Base-by-base conservation (phyloP, 2,329 filamentous ascomycete genomes). In the Pseudopyricularia cyperi region DNA sequence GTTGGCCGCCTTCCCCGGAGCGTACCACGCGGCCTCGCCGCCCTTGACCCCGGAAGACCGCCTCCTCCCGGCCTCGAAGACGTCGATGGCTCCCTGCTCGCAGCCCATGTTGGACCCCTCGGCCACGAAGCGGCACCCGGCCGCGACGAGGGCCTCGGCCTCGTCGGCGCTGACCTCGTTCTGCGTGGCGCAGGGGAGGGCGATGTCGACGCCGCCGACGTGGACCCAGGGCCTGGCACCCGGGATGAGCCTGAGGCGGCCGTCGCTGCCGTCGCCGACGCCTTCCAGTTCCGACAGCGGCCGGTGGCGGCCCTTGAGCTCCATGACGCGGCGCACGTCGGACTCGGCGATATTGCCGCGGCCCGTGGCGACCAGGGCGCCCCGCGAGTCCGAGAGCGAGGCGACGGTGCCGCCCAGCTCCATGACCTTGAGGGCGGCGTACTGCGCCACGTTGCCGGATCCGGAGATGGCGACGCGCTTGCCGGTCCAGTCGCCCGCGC, bases 101-200 rank as follows among this genome's bases (percentile, higher is more conserved):
- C 89, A 96, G 58, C 93, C 93, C 93, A 98, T 97, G 82, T 97
- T 97, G 72, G 86, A 93, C 53, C 93, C 93, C 74, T 98, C 93
- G 54, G 93, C 93, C 59, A 97, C 84, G 75, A 89, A 94, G 67
- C 84, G 81, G 65, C 78, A 79, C 59, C 91, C 91, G 54, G 78
- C 79, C 49, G 77, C 77, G 54, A 96, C 80, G 46, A 97, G 80
- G 17, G 79, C 82, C 73, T 88, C 75, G 51, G 90, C 93, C 76
- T 98, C 93, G 62, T 93, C 89, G 66, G 83, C 82, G 65, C 80
- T 89, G 64, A 98, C 89, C 74, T 98, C 93, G 76, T 98, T 98
- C 78, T 98, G 90, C 55, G 93, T 97, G 39, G 93, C 93, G 63
- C 80, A 90, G 51, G 93, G 93, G 53, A 97, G 85, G 33, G 87